These are phyloP conservation scores for Vitis amurensis DNA, from an alignment of 164 flowering plant genomes.

Conservation along the genomic window DNA sequence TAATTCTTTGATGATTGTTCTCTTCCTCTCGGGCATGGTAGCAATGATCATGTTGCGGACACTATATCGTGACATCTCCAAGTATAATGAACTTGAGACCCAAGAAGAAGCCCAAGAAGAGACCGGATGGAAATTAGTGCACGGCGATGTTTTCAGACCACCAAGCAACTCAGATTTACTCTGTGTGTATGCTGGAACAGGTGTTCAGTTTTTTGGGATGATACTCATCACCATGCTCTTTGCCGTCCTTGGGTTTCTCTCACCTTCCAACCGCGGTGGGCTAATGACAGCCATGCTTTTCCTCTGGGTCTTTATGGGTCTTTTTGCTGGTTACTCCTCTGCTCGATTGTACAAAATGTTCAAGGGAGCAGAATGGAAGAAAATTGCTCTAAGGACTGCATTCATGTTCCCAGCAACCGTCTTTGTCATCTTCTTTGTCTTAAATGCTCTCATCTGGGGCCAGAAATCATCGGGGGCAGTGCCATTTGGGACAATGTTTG, in stretches of 20 bases:
- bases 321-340: constrained; percentile 65
- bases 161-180: constrained; percentile 56
- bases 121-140: constrained; percentile 78
- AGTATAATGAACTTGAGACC: constrained; percentile 73
- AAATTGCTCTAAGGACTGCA: constrained; percentile 53
- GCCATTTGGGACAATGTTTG: constrained; percentile 78
- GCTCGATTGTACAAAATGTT: constrained; percentile 63
- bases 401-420: constrained; percentile 53
- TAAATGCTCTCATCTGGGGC: constrained; percentile 72
- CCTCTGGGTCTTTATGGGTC: constrained; percentile 73
- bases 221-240: constrained; percentile 60
- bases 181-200: constrained; percentile 68
- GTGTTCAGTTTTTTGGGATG: constrained; percentile 67
- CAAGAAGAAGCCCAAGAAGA: constrained; percentile 83
- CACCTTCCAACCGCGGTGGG: constrained; percentile 72
- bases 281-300: constrained; percentile 74
- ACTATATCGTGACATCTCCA: constrained; percentile 73
- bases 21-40: constrained; percentile 83
- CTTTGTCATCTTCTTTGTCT: constrained; percentile 48
- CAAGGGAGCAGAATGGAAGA: constrained; percentile 69
- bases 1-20: constrained; percentile 76
- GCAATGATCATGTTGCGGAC: constrained; percentile 84
- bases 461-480: constrained; percentile 73
- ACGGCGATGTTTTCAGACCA: constrained; percentile 71
- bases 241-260: constrained; percentile 67